phyloP scores from a whole-genome alignment of 2,329 filamentous ascomycete species.

The Graphiopsis chlorocephala region DNA sequence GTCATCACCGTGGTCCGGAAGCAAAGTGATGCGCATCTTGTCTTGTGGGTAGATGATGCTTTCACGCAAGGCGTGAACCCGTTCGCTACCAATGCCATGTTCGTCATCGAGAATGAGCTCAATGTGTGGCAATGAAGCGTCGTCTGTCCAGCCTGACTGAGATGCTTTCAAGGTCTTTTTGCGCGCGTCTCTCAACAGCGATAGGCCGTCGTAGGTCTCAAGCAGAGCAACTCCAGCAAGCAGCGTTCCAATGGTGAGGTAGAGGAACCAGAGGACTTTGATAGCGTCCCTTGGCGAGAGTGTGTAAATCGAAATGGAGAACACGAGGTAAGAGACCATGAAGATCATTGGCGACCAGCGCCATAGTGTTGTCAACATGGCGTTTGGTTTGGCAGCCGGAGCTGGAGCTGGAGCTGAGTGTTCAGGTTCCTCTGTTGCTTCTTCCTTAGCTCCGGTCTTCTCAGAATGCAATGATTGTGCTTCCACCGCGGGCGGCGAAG shows the following conservation, averaged over 20 bases:
- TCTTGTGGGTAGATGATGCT: constrained; percentile 17
- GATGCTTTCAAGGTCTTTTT: constrained; percentile 18
- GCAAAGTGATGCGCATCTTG: constrained; percentile 19
- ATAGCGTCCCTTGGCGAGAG: constrained; percentile 14
- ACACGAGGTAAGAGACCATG: constrained; percentile 24
- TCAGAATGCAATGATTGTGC: background rate
- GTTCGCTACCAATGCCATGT: background rate
- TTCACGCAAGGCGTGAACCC: constrained; percentile 4
- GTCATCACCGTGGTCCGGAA: constrained; percentile 13
- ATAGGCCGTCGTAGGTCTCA: constrained; percentile 24
- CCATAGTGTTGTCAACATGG: constrained; percentile 12
- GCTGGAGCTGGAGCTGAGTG: background rate
- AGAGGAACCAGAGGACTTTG: constrained; percentile 26
- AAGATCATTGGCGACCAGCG: constrained; percentile 20
- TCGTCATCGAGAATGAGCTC: constrained; percentile 21
- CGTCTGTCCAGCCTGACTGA: constrained; percentile 11
- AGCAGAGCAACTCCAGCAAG: constrained; percentile 19
- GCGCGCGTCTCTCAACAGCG: constrained; percentile 20
- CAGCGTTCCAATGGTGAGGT: constrained; percentile 22
- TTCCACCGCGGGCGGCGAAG: background rate
- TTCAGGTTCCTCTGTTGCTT: background rate
- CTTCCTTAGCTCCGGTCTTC: background rate
- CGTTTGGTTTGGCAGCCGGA: background rate
- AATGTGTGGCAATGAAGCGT: constrained; percentile 18
- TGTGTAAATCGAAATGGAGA: constrained; percentile 25